Evolutionary conservation across 129 eudicot species (phyloP).

Genomic region (Flaveria linearis): DNA sequence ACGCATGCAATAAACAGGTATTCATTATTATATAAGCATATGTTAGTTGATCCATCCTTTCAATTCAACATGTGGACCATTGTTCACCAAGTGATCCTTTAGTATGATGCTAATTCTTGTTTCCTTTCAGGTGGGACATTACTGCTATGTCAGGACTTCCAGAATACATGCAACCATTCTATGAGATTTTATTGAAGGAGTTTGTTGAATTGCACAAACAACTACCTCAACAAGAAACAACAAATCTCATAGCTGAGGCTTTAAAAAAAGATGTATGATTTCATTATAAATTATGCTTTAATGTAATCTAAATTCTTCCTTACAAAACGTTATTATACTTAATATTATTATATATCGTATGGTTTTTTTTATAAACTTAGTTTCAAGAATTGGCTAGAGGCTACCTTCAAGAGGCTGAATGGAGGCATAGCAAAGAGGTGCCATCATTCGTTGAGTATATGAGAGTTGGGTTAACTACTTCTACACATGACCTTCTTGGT

Average conservation of each 20-base stretch:
- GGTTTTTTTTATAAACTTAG: neutral
- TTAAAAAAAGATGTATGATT: constrained; percentile 30
- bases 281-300: neutral
- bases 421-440: constrained; percentile 23
- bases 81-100: neutral
- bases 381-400: constrained; percentile 12
- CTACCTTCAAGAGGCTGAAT: constrained; percentile 31
- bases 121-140: constrained; percentile 30
- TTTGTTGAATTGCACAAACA: constrained; percentile 9
- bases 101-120: neutral
- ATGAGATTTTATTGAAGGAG: constrained; percentile 1
- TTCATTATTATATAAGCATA: neutral
- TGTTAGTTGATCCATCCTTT: neutral
- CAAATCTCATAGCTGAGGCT: neutral
- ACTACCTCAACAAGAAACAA: constrained; percentile 14
- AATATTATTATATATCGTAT: neutral
- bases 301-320: neutral
- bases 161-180: constrained; percentile 27
- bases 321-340: neutral
- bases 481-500: neutral
- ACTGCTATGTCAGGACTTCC: constrained; percentile 32
- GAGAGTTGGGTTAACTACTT: constrained; percentile 13
- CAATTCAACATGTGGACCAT: no score
- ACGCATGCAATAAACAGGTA: constrained; percentile 1
- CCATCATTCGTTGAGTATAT: constrained; percentile 28